A percentile compares a stretch with the other conserved stretches of the same genome.
Evolutionary conservation across 2,329 filamentous ascomycete genomes (phyloP).

Genomic region (Trichophyton simii): DNA sequence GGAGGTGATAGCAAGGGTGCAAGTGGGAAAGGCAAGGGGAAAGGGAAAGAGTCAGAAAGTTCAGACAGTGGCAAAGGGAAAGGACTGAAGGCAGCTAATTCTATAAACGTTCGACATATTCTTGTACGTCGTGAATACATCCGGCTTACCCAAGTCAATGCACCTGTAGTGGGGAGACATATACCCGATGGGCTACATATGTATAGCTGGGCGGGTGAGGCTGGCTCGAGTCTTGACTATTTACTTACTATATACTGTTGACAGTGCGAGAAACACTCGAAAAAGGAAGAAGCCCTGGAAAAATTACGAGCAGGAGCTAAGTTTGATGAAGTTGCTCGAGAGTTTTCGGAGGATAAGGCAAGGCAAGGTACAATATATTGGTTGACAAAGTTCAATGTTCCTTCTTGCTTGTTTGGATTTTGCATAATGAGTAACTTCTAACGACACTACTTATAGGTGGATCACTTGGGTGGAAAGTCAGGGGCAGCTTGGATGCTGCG

Average conservation of each 20-base stretch:
- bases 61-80: constrained; percentile 25
- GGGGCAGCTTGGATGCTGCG: constrained; percentile 43
- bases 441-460: constrained; percentile 35
- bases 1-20: constrained; percentile 15
- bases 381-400: background rate
- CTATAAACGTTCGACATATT: constrained; percentile 55
- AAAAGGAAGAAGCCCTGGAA: constrained; percentile 52
- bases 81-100: constrained; percentile 46
- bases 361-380: constrained; percentile 36
- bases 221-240: background rate
- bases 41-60: constrained; percentile 30
- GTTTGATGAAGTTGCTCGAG: constrained; percentile 53
- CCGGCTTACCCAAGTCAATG: background rate
- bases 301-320: constrained; percentile 48
- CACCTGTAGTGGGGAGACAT: background rate
- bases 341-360: constrained; percentile 55
- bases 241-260: background rate
- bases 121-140: constrained; percentile 31
- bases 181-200: background rate
- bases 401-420: background rate
- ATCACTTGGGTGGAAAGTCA: constrained; percentile 50
- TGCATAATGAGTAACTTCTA: background rate
- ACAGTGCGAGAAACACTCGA: constrained; percentile 50
- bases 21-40: constrained; percentile 25
- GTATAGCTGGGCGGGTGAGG: background rate